A percentile compares a stretch with the other conserved stretches of the same genome.
Evolutionary conservation across 1,284 basidiomycete species (phyloP).

Genomic region (Laetiporus sulphureus): DNA sequence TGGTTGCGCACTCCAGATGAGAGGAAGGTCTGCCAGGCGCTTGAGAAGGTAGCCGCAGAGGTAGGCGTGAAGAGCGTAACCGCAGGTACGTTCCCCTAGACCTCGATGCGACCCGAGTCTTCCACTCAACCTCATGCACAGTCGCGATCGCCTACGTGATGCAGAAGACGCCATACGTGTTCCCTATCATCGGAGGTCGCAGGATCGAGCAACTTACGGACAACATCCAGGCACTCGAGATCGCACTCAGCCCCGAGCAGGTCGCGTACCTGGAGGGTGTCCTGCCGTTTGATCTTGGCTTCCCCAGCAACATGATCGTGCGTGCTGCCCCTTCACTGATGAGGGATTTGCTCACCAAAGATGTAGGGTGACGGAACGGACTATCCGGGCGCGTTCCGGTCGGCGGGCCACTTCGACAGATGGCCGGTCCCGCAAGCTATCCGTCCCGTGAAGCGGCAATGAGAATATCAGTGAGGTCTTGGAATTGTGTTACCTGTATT

Average conservation of each 20-base stretch:
- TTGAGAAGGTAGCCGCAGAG: too few relatives aligned
- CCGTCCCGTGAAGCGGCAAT: too few relatives aligned
- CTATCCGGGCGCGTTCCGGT: too few relatives aligned
- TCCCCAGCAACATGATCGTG: constrained; percentile 23
- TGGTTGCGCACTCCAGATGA: constrained; percentile 38
- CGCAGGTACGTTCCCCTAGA: constrained; percentile 10
- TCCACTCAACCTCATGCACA: constrained; percentile 5
- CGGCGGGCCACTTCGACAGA: too few relatives aligned
- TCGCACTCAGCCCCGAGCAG: constrained; percentile 36
- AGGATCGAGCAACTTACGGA: constrained; percentile 42
- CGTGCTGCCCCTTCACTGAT: too few relatives aligned
- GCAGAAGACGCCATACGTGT: too few relatives aligned
- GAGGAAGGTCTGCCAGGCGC: too few relatives aligned
- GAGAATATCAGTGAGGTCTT: too few relatives aligned
- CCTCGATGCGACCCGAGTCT: constrained; percentile 19
- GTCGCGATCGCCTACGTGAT: constrained; percentile 44
- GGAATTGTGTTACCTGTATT: too few relatives aligned
- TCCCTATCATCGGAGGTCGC: constrained; percentile 43
- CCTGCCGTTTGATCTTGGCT: constrained; percentile 36
- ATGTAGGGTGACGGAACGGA: too few relatives aligned
- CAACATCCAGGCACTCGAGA: constrained; percentile 42
- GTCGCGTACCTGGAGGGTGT: constrained; percentile 36
- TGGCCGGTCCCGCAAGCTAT: too few relatives aligned
- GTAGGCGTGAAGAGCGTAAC: constrained; percentile 28
- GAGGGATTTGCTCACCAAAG: too few relatives aligned